phyloP scores from a whole-genome alignment of 306 rosid species.

The Alnus glutinosa region DNA sequence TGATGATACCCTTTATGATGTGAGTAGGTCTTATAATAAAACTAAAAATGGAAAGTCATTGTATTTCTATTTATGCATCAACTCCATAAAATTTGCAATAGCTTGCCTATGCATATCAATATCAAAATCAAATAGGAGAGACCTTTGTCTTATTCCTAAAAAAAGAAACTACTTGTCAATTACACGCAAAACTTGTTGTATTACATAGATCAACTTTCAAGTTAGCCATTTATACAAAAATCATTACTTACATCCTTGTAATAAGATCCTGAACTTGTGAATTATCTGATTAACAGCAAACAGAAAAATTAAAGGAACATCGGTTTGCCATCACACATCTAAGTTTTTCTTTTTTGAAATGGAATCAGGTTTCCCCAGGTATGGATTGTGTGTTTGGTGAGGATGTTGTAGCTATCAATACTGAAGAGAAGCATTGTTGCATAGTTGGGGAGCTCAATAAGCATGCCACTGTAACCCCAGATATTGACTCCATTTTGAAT shows the following conservation, averaged over 20 bases:
- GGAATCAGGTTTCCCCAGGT: constrained; percentile 72
- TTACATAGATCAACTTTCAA: not conserved
- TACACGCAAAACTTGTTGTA: not conserved
- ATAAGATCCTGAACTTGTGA: constrained; percentile 12
- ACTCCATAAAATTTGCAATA: constrained; percentile 5
- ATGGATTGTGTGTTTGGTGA: constrained; percentile 65
- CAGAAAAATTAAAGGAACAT: constrained; percentile 2
- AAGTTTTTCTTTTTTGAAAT: constrained; percentile 10
- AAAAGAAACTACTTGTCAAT: not conserved
- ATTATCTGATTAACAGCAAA: constrained; percentile 5
- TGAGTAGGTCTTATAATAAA: constrained; percentile 42
- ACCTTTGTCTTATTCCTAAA: not conserved
- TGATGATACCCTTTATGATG: constrained; percentile 77
- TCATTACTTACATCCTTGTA: constrained; percentile 6
- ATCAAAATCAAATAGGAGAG: not conserved
- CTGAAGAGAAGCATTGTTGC: constrained; percentile 59
- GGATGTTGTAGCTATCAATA: constrained; percentile 63
- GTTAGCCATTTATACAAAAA: not conserved
- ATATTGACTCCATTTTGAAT: constrained; percentile 51
- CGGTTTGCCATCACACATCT: constrained; percentile 6
- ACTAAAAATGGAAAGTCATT: not conserved
- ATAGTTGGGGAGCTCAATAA: constrained; percentile 63
- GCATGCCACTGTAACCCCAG: constrained; percentile 64
- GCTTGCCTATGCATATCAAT: not conserved
- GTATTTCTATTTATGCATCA: constrained; percentile 1